Evolutionary conservation across 805 yeast species (phyloP), one percentile per base, ranked within the genome.

Genomic region (Candida insectorum): DNA sequence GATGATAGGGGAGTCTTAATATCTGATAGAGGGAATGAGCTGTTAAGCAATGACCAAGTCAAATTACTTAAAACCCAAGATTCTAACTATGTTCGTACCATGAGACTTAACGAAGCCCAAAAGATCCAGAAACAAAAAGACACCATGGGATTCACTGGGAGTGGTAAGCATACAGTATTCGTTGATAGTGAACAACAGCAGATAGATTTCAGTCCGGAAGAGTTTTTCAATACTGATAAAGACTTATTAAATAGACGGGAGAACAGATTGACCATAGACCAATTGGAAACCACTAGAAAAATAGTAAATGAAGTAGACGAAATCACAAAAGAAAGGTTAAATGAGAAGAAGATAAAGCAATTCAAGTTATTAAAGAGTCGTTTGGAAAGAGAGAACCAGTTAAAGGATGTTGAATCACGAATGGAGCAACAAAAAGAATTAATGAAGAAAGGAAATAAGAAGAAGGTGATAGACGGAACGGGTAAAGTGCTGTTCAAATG

Each of bases 31-130:
- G 83, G 76, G 13, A 72, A 68, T 16, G 83, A 76, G 45, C 65
- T 66, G 20, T 60, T 88, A 34, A 62, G 78, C 6, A 73, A 72
- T 30, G 96, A 81, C 36, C 95, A 91, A 50, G 84, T 83, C 30
- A 78, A 85, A 52, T 67, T 93, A 28, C 62, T 89, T 43, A 91
- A 91, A 60, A 80, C 96, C 0, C 98, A 93, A 60, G 98, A 93
- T 61, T 72, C 81, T 16, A 86, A 85, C 38, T 93, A 93, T 56
- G 71, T 93, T 34, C 77, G 85, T 41, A 84, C 94, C 6, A 59
- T 86, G 57, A 70, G 89, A 47, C 75, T 77, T 40, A 74, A 77
- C 41, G 96, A 91, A 55, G 44, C 70, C 40, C 69, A 68, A 23
- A 79, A 83, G 54, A 73, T 87, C 20, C 77, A 74, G 29, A 79